Evolutionary conservation across 2,329 filamentous ascomycete species (phyloP), one percentile per base, ranked within the genome.

Genomic region (Phaeomoniella chlamydospora): DNA sequence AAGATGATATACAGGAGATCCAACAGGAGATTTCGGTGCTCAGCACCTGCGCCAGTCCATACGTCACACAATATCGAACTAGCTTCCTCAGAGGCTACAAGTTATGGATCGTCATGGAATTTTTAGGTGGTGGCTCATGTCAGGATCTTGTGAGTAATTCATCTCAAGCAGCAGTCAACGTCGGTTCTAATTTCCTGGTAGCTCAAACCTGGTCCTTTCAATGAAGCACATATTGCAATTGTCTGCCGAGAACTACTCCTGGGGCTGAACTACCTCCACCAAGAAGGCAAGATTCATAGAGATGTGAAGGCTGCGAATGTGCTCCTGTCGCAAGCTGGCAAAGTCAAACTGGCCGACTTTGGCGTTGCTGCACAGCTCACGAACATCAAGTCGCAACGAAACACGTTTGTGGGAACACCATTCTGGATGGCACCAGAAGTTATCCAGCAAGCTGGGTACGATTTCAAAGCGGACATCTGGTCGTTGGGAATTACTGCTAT

Each of bases 71-170:
- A 55, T 98, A 98, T 68, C 92, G 87, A 56, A 82, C 84, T 15
- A 94, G 87, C 53, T 98, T 96, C 57, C 72, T 96, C n/a, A 77
- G 84, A 47, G 90, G 90, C 16, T 82, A 87, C 55, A 98, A 96
- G 62, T 65, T 98, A 66, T 98, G 90, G 90, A 98, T 98, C 53
- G 85, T 96, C 39, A 98, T 98, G 90, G 90, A 98, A 59, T 98
- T 81, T 53, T 66, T 98, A 9, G 90, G 90, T 4, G 90, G 90
- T 43, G 90, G 90, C 29, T 96, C 90, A 13, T 94, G 90, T 55
- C 69, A 94, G 45, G 90, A 98, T 56, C 59, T 98, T 66, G 83
- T 93, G 72, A 49, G 15, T 50, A 36, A 11, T 50, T 15, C 33
- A 14, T 37, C 15, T 33, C 5, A 16, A 14, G 6, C 4, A 26